Evolutionary conservation across 306 rosid species (phyloP), one percentile per base, ranked within the genome.

Genomic region (Begonia fuchsioides): DNA sequence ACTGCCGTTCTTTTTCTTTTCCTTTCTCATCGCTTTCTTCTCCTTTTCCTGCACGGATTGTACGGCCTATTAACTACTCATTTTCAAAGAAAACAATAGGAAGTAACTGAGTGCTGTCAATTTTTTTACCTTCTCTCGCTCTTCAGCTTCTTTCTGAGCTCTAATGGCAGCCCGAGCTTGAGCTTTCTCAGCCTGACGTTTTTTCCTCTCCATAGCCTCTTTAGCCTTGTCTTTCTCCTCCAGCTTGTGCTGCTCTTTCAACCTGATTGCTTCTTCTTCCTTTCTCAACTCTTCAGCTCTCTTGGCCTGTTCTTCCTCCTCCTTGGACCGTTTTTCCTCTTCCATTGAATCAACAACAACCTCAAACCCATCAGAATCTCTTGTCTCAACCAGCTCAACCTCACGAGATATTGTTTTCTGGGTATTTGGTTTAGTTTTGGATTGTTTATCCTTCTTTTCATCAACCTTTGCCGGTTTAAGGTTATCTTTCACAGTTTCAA

Each of bases 131-230:
- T 86, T 82, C 71, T 86, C 90, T 72, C 72, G 82, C 66, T 70
- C 76, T 54, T 86, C 90, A 44, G 93, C 93, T 65, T 86, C 96
- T 62, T 68, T 86, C 65, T 76, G 83, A 39, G 86, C 90, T 68
- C 65, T 82, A 32, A 70, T 72, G 50, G 62, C 72, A 43, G 93
- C 93, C 68, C 83, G 74, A 53, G 75, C 79, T 55, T 74, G 76
- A 67, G 86, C 83, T 61, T 72, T 82, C 63, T 86, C 96, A 1
- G 81, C 81, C 59, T 38, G 66, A 50, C 80, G 71, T 60, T 66
- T 79, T 70, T 82, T 86, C 66, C 93, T 76, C 63, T 72, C 73
- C 58, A 57, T 51, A 49, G 90, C 96, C 72, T 86, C 93, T 68
- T 76, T 76, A 45, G 93, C 83, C 65, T 86, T 86, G 56, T 64